These are phyloP conservation scores for Gloeostereum incarnatum DNA, from an alignment of 768 basidiomycete genomes.

Conservation along the genomic window DNA sequence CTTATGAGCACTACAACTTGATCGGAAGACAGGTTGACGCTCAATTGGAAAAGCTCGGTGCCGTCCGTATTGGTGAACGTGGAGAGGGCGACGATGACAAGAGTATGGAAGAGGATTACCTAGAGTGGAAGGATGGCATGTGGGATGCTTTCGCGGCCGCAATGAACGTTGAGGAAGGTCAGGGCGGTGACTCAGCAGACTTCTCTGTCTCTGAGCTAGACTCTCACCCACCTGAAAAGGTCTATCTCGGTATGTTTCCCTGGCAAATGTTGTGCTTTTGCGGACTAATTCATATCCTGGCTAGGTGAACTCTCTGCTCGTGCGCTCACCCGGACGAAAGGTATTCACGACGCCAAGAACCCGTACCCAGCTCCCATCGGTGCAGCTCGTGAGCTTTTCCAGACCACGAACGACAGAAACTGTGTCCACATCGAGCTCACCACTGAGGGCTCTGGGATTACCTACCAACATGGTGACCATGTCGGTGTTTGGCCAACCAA, in stretches of 20 bases:
- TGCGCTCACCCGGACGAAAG: constrained; percentile 86
- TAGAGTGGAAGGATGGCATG: constrained; percentile 98
- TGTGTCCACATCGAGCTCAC: constrained; percentile 93
- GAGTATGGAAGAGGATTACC: constrained; percentile 99
- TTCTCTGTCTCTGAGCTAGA: constrained; percentile 84
- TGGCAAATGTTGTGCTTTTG: neutral
- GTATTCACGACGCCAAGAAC: constrained; percentile 97
- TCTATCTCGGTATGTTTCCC: constrained; percentile 69
- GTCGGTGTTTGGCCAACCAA: constrained; percentile 97
- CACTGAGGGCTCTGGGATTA: constrained; percentile 91
- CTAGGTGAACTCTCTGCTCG: constrained; percentile 91
- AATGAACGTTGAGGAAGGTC: constrained; percentile 91
- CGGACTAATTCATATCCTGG: constrained; percentile 8
- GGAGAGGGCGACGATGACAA: constrained; percentile 99
- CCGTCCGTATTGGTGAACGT: constrained; percentile 72
- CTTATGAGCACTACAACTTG: constrained; percentile 95
- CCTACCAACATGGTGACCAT: constrained; percentile 99
- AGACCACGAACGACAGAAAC: constrained; percentile 63
- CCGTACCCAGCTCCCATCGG: constrained; percentile 84
- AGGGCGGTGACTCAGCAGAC: constrained; percentile 90
- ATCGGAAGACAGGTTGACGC: constrained; percentile 77
- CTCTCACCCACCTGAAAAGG: constrained; percentile 72
- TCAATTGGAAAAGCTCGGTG: constrained; percentile 72
- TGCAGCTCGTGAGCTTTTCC: constrained; percentile 77
- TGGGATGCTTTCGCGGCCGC: constrained; percentile 82